Percentiles rank a stretch among this genome's conserved stretches.
These are phyloP conservation scores for Trichoderma sp. DNA, from an alignment of 2,329 filamentous ascomycete species.

Conservation along the genomic window DNA sequence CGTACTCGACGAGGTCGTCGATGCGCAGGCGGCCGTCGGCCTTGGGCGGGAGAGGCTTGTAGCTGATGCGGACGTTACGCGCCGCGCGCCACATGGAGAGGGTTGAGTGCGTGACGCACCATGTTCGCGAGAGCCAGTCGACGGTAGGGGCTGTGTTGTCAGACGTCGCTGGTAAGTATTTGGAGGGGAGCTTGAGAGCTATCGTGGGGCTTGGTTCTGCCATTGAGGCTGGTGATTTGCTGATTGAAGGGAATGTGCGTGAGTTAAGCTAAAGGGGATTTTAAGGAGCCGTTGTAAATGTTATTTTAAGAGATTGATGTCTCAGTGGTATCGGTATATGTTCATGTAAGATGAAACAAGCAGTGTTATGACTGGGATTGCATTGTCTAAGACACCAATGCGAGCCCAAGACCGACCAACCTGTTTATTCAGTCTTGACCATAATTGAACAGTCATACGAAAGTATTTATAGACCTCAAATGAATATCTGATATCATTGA, in stretches of 20 bases:
- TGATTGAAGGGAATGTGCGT: too few relatives aligned
- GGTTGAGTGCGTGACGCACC: constrained; percentile 73
- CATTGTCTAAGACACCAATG: background rate
- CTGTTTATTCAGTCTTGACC: background rate
- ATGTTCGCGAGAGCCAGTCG: constrained; percentile 63
- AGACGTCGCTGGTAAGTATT: constrained; percentile 39
- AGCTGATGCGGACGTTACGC: constrained; percentile 78
- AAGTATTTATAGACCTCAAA: background rate
- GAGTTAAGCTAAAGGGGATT: background rate
- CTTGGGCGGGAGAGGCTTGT: constrained; percentile 52
- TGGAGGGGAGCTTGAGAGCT: constrained; percentile 43
- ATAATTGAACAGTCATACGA: background rate
- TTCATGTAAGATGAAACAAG: background rate
- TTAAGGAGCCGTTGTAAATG: background rate
- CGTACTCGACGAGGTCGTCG: constrained; percentile 72
- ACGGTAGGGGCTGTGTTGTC: constrained; percentile 35
- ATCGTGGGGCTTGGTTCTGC: constrained; percentile 25
- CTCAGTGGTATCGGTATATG: background rate
- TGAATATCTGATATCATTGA: background rate
- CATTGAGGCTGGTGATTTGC: background rate
- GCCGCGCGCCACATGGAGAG: constrained; percentile 78
- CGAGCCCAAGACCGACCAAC: background rate
- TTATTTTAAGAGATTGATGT: background rate
- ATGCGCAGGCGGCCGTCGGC: constrained; percentile 47
- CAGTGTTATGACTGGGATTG: background rate